Evolutionary conservation across 1,284 basidiomycete species (phyloP).

Genomic region (Tetrapyrgos nigripes): DNA sequence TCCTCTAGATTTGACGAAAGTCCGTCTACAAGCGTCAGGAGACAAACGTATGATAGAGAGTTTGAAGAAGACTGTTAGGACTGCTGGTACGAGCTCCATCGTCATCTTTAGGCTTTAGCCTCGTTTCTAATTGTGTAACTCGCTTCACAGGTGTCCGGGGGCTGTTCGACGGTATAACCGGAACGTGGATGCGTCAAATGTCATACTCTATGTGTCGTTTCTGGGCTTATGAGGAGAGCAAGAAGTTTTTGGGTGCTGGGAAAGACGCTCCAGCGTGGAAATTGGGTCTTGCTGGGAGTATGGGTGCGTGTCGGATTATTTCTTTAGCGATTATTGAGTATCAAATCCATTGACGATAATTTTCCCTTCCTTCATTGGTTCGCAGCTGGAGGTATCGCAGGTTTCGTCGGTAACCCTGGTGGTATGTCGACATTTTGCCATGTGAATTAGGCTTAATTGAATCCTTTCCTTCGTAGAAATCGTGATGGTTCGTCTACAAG

Average conservation of each 20-base stretch:
- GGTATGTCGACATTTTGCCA: conserved; percentile 47
- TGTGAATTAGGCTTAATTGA: background rate
- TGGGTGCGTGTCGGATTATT: conserved; percentile 61
- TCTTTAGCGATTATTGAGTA: background rate
- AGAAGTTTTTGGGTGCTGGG: conserved; percentile 78
- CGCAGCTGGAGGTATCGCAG: conserved; percentile 81
- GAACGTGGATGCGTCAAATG: conserved; percentile 93
- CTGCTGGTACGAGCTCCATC: conserved; percentile 53
- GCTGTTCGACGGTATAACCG: conserved; percentile 86
- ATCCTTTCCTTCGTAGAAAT: conserved; percentile 59
- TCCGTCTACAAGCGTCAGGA: conserved; percentile 84
- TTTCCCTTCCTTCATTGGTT: background rate
- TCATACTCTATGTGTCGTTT: conserved; percentile 92
- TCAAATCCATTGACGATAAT: background rate
- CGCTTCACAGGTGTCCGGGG: conserved; percentile 63
- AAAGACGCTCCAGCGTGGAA: conserved; percentile 80
- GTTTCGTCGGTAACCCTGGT: conserved; percentile 88
- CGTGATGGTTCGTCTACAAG: conserved; percentile 87
- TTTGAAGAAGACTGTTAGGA: conserved; percentile 77
- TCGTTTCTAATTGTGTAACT: background rate
- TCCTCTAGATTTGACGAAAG: conserved; percentile 89
- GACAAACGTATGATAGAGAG: conserved; percentile 88
- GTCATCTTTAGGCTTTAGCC: too few relatives aligned
- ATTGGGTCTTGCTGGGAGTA: conserved; percentile 80
- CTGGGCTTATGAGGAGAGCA: conserved; percentile 93